These are phyloP conservation scores for Diaporthe sp. DNA, from an alignment of 2,329 filamentous ascomycete genomes.

Conservation along the genomic window DNA sequence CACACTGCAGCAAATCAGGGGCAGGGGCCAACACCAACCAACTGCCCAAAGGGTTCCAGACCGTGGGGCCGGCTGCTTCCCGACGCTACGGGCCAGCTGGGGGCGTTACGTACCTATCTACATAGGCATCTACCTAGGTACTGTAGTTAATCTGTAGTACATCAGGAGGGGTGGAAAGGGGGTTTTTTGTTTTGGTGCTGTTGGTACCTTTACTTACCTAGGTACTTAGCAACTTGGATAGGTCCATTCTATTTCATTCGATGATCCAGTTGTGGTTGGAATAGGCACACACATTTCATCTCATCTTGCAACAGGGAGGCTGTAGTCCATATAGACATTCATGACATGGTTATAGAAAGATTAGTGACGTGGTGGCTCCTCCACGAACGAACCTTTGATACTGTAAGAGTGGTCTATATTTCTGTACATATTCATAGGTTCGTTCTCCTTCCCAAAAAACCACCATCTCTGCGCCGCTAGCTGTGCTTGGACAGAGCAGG, in stretches of 20 bases:
- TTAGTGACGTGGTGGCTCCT: not conserved
- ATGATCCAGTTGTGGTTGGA: not conserved
- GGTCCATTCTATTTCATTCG: no score
- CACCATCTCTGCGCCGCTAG: conserved; percentile 6
- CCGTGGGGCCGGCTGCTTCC: conserved; percentile 30
- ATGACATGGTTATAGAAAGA: not conserved
- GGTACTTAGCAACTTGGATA: not conserved
- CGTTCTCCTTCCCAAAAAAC: not conserved
- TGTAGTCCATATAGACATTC: not conserved
- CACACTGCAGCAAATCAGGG: conserved; percentile 27
- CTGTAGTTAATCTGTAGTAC: not conserved
- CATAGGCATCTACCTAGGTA: no score
- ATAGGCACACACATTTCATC: not conserved
- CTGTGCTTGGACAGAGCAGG: not conserved
- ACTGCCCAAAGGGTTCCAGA: conserved; percentile 17
- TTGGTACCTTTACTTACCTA: not conserved
- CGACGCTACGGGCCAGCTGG: conserved; percentile 23
- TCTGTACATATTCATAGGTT: not conserved
- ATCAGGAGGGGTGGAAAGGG: not conserved
- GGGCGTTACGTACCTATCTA: not conserved
- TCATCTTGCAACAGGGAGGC: not conserved
- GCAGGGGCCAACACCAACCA: not conserved
- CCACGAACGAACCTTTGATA: not conserved
- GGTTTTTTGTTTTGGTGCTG: not conserved
- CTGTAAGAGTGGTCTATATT: not conserved